phyloP scores from a whole-genome alignment of 106 monocot species.

The Allium fistulosum region DNA sequence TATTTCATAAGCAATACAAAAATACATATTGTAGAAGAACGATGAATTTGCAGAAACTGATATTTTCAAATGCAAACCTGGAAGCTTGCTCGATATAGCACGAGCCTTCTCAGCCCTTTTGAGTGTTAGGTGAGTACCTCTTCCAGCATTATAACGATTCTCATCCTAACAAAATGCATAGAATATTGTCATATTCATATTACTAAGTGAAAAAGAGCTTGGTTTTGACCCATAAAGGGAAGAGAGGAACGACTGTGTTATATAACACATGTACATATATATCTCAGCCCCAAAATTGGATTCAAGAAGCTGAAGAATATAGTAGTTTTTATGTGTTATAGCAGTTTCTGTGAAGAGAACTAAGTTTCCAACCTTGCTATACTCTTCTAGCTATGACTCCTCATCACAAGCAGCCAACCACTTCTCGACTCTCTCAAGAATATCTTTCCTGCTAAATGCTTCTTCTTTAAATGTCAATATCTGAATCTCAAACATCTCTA shows the following conservation, averaged over 20 bases:
- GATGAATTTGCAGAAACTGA: too few relatives aligned
- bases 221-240: too few relatives aligned
- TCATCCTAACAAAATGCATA: constrained; percentile 44
- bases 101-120: constrained; percentile 82
- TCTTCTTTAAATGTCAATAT: constrained; percentile 56
- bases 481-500: constrained; percentile 57
- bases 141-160: constrained; percentile 69
- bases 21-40: too few relatives aligned
- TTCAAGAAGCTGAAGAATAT: too few relatives aligned
- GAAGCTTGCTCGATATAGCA: constrained; percentile 58
- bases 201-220: too few relatives aligned
- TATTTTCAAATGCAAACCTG: constrained; percentile 25
- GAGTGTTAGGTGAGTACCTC: constrained; percentile 60
- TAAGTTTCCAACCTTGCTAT: constrained; percentile 58
- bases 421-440: constrained; percentile 72
- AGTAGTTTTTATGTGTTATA: not conserved
- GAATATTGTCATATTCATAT: too few relatives aligned
- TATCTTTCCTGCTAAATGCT: constrained; percentile 72
- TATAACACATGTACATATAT: too few relatives aligned
- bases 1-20: too few relatives aligned
- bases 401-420: constrained; percentile 68
- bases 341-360: not conserved
- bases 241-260: too few relatives aligned
- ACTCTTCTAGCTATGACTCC: constrained; percentile 77
- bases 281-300: too few relatives aligned